These are phyloP conservation scores for Cylindrodendrum hubeiense DNA, from an alignment of 2,329 filamentous ascomycete genomes.

Conservation along the genomic window DNA sequence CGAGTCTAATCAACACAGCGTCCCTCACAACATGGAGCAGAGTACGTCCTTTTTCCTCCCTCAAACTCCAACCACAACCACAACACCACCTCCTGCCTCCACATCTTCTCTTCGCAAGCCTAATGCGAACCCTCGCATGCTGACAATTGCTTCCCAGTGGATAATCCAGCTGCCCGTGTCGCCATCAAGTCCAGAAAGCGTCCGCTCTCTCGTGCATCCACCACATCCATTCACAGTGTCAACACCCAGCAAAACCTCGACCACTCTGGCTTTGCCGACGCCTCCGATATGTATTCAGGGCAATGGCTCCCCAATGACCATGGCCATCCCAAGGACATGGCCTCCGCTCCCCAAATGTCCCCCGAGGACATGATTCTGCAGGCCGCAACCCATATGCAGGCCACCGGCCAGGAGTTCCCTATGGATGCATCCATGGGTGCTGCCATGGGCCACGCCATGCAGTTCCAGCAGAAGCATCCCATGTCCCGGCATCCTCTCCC, in stretches of 20 bases:
- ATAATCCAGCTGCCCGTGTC: conserved; percentile 48
- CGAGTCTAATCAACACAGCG: conserved; percentile 47
- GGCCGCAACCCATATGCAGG: conserved; percentile 67
- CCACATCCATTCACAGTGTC: conserved; percentile 67
- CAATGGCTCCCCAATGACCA: conserved; percentile 65
- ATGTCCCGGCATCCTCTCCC: conserved; percentile 65
- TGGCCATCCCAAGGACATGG: conserved; percentile 58
- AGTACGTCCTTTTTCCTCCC: conserved; percentile 46
- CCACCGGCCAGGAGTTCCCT: conserved; percentile 62
- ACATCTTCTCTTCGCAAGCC: conserved; percentile 9
- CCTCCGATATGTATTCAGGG: conserved; percentile 58
- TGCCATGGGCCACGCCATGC: conserved; percentile 56
- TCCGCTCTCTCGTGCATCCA: conserved; percentile 67
- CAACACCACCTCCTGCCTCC: conserved; percentile 22
- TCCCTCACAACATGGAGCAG: conserved; percentile 50
- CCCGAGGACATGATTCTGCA: conserved; percentile 72
- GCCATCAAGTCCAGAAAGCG: conserved; percentile 60
- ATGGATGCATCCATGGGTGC: conserved; percentile 62
- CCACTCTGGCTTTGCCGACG: conserved; percentile 57
- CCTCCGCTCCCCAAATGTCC: conserved; percentile 60
- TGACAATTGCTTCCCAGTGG: conserved; percentile 39
- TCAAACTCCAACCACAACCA: conserved; percentile 24
- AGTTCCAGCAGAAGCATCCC: conserved; percentile 56
- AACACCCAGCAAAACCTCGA: conserved; percentile 66
- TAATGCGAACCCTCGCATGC: conserved; percentile 28